Percentiles rank a stretch among this genome's conserved stretches.
Conservation (phyloP, 495 filamentous ascomycete genomes). For the Cryomyces minteri region DNA sequence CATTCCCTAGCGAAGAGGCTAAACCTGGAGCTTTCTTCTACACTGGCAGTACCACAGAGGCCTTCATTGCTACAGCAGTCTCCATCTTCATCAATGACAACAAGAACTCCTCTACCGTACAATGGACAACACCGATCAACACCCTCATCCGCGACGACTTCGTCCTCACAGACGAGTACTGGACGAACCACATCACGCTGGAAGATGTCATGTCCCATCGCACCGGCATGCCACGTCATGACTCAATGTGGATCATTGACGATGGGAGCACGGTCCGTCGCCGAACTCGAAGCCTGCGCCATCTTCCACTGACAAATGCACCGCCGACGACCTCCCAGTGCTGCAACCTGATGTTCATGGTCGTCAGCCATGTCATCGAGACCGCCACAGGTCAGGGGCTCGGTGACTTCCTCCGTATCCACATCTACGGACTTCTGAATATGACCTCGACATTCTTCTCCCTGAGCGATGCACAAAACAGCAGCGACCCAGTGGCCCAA, state of each 20-base stretch:
- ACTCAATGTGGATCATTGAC: constrained; percentile 22
- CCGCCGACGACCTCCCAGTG: constrained; percentile 26
- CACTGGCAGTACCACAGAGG: constrained; percentile 34
- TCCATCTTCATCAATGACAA: constrained; percentile 25
- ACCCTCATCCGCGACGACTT: constrained; percentile 35
- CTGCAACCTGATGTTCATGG: constrained; percentile 34
- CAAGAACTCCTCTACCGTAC: constrained; percentile 10
- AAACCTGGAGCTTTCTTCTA: constrained; percentile 3
- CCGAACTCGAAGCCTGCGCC: constrained; percentile 24
- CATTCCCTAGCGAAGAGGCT: not conserved
- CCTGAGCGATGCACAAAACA: constrained; percentile 17
- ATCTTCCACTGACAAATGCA: constrained; percentile 26
- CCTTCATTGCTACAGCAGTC: constrained; percentile 31
- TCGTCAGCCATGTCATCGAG: constrained; percentile 25
- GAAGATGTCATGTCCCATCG: constrained; percentile 6
- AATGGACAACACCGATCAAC: constrained; percentile 30
- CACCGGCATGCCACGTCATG: constrained; percentile 7
- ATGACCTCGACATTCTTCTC: constrained; percentile 33
- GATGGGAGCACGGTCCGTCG: constrained; percentile 22
- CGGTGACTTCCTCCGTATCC: constrained; percentile 21
- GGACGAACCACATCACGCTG: constrained; percentile 15
- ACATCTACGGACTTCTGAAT: constrained; percentile 28
- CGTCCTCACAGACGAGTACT: constrained; percentile 25
- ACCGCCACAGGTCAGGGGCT: constrained; percentile 23
- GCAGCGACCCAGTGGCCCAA: not conserved